phyloP scores from a whole-genome alignment of 2,329 filamentous ascomycete genomes.

The Curvularia sp. region DNA sequence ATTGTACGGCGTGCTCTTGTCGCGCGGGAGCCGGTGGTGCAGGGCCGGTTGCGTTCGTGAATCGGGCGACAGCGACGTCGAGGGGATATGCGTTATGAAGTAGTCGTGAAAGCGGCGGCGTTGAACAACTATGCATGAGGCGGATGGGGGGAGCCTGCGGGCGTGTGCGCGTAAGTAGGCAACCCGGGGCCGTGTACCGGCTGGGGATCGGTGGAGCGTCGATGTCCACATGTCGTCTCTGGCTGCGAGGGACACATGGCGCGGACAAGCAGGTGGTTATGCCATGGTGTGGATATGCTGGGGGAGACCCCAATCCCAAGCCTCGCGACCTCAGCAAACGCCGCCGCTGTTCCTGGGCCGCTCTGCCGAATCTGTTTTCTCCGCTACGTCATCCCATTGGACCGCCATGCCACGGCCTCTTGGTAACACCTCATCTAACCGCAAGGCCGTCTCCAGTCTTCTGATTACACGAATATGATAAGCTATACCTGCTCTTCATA shows the following conservation, averaged over 20 bases:
- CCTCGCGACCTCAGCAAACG: slow-evolving; percentile 20
- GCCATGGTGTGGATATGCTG: slow-evolving; percentile 34
- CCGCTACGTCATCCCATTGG: slow-evolving; percentile 30
- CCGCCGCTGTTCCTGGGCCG: slow-evolving; percentile 29
- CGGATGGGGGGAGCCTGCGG: slow-evolving; percentile 16
- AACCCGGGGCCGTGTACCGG: slow-evolving; percentile 33
- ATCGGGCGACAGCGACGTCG: slow-evolving; percentile 90
- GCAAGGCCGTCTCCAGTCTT: neutral
- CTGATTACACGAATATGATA: neutral
- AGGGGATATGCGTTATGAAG: slow-evolving; percentile 95
- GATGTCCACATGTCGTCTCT: slow-evolving; percentile 51
- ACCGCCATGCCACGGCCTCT: neutral
- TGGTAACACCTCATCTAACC: neutral
- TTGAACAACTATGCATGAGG: slow-evolving; percentile 24
- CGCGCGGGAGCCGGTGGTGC: slow-evolving; percentile 85
- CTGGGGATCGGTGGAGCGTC: slow-evolving; percentile 37
- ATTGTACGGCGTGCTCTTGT: slow-evolving; percentile 80
- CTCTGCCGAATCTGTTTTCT: slow-evolving; percentile 15
- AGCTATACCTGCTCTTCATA: neutral
- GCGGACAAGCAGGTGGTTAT: slow-evolving; percentile 37
- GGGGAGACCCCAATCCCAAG: slow-evolving; percentile 28
- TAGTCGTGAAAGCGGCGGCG: slow-evolving; percentile 81
- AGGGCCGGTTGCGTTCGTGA: slow-evolving; percentile 68
- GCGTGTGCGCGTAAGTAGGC: slow-evolving; percentile 24
- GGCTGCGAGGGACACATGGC: slow-evolving; percentile 44